These are phyloP conservation scores for Patellaria atrata DNA, from an alignment of 495 filamentous ascomycete species.

Conservation along the genomic window DNA sequence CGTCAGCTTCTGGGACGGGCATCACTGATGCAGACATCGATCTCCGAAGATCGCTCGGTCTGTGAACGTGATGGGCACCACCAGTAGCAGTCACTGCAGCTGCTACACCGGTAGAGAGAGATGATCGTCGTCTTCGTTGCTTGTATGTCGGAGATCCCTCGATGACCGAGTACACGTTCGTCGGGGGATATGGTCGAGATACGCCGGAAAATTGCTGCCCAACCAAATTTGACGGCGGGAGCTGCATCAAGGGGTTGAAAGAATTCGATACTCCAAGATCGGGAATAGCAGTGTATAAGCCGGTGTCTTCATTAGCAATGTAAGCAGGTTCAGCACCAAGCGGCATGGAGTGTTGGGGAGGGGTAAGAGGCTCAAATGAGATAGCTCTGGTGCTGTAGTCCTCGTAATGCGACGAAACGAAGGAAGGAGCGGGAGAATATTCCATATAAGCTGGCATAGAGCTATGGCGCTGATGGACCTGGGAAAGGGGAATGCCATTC, in stretches of 20 bases:
- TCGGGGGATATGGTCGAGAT: conserved; percentile 52
- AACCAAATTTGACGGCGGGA: conserved; percentile 74
- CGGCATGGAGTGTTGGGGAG: conserved; percentile 71
- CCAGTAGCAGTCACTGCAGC: conserved; percentile 42
- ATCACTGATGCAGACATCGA: conserved; percentile 84
- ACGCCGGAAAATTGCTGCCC: conserved; percentile 55
- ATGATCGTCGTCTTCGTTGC: conserved; percentile 84
- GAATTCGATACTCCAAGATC: conserved; percentile 46
- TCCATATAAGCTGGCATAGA: conserved; percentile 97
- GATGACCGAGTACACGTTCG: conserved; percentile 85
- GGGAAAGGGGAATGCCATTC: conserved; percentile 69
- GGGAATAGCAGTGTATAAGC: conserved; percentile 85
- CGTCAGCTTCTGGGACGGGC: conserved; percentile 64
- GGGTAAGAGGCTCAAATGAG: conserved; percentile 91
- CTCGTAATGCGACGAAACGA: conserved; percentile 91
- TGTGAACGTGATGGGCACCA: conserved; percentile 48
- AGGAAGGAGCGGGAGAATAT: conserved; percentile 94
- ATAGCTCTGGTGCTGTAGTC: conserved; percentile 94
- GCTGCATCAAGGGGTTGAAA: conserved; percentile 76
- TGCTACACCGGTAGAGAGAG: conserved; percentile 58
- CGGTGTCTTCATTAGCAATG: conserved; percentile 93
- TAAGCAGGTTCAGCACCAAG: conserved; percentile 82
- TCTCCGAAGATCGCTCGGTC: conserved; percentile 74
- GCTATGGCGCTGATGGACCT: conserved; percentile 76
- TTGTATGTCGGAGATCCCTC: conserved; percentile 98